Evolutionary conservation across 2,329 filamentous ascomycete species (phyloP), one percentile per base, ranked within the genome.

Genomic region (Aureobasidium sp.): DNA sequence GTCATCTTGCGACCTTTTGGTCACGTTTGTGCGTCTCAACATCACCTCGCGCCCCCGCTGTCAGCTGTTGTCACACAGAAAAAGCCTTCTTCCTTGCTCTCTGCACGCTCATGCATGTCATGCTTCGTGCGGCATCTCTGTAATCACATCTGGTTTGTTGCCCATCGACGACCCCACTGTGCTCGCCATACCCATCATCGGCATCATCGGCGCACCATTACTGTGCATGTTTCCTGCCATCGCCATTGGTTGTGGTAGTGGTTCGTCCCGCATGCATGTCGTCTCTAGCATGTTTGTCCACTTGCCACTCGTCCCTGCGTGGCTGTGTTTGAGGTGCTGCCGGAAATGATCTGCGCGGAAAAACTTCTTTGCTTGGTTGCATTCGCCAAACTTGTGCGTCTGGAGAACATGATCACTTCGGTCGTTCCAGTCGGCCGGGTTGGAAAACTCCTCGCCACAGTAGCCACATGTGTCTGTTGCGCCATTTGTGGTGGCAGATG

Each of bases 261-360:
- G 80, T 63, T 95, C 90, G 66, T 95, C 90, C 68, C 90, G 83
- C 88, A 97, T 95, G 72, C 93, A 98, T 4, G 90, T 89, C 66
- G 89, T 94, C 68, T 98, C 93, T 29, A 98, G 77, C 79, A 95
- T 90, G 70, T 97, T 97, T 11, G 93, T 98, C 93, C 93, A 98
- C 70, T 97, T 97, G 27, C 93, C 93, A 69, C 90, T 96, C 0
- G 89, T 91, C 30, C 93, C 93, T 32, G 88, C 88, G 71, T 97
- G 93, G 68, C 90, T 96, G 69, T 98, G 93, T 75, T 97, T 98
- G 55, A 98, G 76, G 71, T 98, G 93, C 70, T 98, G 93, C 56
- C 93, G 84, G 76, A 98, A 98, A 68, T 98, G 93, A 69, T 98
- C 93, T 29, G 93, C 93, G 32, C 93, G 82, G 74, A 87, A 98